phyloP scores from a whole-genome alignment of 2,329 filamentous ascomycete species.

The Neoscytalidium dimidiatum region DNA sequence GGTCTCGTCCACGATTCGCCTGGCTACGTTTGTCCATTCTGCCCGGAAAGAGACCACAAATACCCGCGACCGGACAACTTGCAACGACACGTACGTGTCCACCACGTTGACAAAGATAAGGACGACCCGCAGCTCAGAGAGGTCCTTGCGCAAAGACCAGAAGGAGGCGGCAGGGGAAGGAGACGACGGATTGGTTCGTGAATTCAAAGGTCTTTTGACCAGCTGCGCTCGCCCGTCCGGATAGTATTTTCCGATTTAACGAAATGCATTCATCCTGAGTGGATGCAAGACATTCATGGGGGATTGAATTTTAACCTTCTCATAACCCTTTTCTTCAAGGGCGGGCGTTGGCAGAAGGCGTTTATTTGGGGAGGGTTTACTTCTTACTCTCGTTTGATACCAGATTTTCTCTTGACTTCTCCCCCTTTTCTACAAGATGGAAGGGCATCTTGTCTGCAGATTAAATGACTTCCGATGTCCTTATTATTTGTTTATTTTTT shows the following conservation, averaged over 20 bases:
- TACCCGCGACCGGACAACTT: conserved; percentile 96
- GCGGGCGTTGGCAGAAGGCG: conserved; percentile 12
- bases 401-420: background rate
- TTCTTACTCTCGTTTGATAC: conserved; percentile 15
- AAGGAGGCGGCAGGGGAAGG: conserved; percentile 79
- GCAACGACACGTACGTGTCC: conserved; percentile 90
- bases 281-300: background rate
- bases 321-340: background rate
- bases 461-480: too few species aligned
- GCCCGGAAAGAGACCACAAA: conserved; percentile 87
- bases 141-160: conserved; percentile 81
- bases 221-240: conserved; percentile 1
- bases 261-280: background rate
- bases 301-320: background rate
- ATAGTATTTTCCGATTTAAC: background rate
- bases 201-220: background rate
- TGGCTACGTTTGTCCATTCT: conserved; percentile 95
- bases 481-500: background rate
- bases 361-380: background rate
- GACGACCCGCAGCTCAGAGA: conserved; percentile 80
- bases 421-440: background rate
- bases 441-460: background rate
- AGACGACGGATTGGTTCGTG: conserved; percentile 62
- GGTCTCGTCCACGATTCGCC: conserved; percentile 92
- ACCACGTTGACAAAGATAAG: conserved; percentile 86